Percentiles rank a stretch among this genome's conserved stretches.
phyloP scores from a whole-genome alignment of 2,329 filamentous ascomycete species.

The Calonectria honghensis region DNA sequence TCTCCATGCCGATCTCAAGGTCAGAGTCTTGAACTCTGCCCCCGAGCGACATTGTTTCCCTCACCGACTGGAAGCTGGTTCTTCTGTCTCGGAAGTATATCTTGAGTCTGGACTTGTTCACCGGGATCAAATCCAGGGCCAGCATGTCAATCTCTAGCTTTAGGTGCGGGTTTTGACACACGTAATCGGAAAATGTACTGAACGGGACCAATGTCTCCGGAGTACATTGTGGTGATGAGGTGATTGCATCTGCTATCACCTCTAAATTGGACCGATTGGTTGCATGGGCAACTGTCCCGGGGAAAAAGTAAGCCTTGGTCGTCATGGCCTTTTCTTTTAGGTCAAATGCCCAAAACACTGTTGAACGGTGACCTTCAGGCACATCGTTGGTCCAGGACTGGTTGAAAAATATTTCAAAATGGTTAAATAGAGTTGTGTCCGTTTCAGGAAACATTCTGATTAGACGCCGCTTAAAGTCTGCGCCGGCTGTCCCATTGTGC shows the following conservation, averaged over 20 bases:
- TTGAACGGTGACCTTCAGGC: background rate
- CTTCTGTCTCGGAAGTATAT: slow-evolving; percentile 10
- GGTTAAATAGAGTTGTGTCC: background rate
- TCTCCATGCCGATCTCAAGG: background rate
- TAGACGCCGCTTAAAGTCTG: slow-evolving; percentile 1
- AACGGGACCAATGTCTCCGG: background rate
- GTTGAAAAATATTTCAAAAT: slow-evolving; percentile 11
- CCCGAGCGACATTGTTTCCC: slow-evolving; percentile 9
- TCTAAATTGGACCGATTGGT: background rate
- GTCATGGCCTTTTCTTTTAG: slow-evolving; percentile 11
- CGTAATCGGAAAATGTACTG: slow-evolving; percentile 5
- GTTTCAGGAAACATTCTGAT: background rate
- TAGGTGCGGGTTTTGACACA: background rate
- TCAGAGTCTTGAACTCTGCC: background rate
- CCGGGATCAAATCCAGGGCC: background rate
- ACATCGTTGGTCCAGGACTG: background rate
- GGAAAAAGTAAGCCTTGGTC: slow-evolving; percentile 13
- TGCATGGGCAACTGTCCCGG: background rate
- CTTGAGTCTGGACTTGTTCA: slow-evolving; percentile 5
- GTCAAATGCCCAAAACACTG: slow-evolving; percentile 16
- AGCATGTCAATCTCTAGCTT: slow-evolving; percentile 22
- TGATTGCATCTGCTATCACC: background rate
- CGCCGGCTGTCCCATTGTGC: slow-evolving; percentile 2
- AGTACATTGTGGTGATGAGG: background rate
- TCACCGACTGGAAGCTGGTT: background rate